Base-by-base conservation (phyloP, 306 rosid genomes). In the Prosopis cineraria region DNA sequence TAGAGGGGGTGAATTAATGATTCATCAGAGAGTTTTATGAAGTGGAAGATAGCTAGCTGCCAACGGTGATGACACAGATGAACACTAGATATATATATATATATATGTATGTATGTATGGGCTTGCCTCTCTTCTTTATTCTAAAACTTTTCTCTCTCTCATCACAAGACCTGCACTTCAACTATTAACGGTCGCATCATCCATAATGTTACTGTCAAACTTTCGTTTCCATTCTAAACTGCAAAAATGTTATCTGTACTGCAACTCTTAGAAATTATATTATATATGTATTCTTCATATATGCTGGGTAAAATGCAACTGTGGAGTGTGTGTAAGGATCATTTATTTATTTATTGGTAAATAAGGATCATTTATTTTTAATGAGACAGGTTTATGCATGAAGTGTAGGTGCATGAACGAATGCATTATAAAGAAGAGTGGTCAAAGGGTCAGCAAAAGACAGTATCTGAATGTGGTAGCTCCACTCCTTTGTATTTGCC, bases 61-160 rank as follows among this genome's bases (percentile, higher is more conserved):
- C 33, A 56, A 24, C 3, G 14, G 9, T 7, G 22, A 47, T 50
- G 10, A 50, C 7, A 2, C 10, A 50, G 12, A 50, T 76, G 72
- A 78, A 78, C 63, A 44, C 75, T 7, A 50, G 0, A 6, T 20
- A n/a, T n/a, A n/a, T n/a, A n/a, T n/a, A n/a, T n/a, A n/a, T n/a
- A n/a, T n/a, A n/a, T n/a, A n/a, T n/a, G n/a, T n/a, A n/a, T n/a
- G n/a, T n/a, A n/a, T n/a, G n/a, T n/a, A 86, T 86, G 94, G 89
- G 91, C 86, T 82, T 88, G 82, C 89, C 80, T 82, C 87, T 75
- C 65, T 27, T 79, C 67, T 74, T 87, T 78, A 82, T 66, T n/a
- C n/a, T 87, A 41, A 55, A 63, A 29, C 29, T 68, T 39, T 16
- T 16, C 27, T 67, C 67, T 24, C 40, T 43, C 41, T 66, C 41